Evolutionary conservation across 78 protist species (phyloP), one percentile per base, ranked within the genome.

Genomic region (Pelomyxa schiedti): DNA sequence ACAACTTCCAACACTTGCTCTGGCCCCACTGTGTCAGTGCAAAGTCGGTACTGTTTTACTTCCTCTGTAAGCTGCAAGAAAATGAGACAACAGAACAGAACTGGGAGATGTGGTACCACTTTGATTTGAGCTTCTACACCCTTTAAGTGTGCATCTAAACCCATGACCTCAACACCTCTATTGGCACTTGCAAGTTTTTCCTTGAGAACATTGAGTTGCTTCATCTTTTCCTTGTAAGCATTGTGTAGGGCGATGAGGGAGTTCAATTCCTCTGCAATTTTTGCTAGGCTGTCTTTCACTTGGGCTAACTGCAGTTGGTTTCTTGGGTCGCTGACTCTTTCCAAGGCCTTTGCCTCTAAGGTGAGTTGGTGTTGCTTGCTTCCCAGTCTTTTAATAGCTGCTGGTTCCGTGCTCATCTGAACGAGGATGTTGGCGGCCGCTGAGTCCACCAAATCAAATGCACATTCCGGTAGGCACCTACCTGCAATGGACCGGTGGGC

Each of bases 381-480:
- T 74, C 90, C 94, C 6, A 94, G 76, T 24, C 39, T 8, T 72
- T 96, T 98, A 8, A 94, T 80, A 9, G 77, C 81, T 75, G 93
- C 96, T 7, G 97, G 99, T 71, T 89, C 90, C 1, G 95, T 87
- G 64, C 94, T 95, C 47, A 94, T 85, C 87, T 93, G 94, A 35
- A 94, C 95, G 7, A 97, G 70, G 32, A 53, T 30, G 39, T 63
- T 77, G 39, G 98, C 95, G 67, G 95, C 87, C 3, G 99, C 98
- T 75, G 96, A 98, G 74, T 94, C 99, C 8, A 94, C 77, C 9
- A 98, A 84, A 75, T 98, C 99, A 43, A 98, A 96, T 22, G 98
- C 97, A 74, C 92, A 92, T 85, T 98, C 99, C 1, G 99, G 99
- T 36, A 94, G 92, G 91, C 86, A 92, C 39, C 99, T 84, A 42